Percentiles rank a stretch among this genome's conserved stretches.
Evolutionary conservation across 768 basidiomycete genomes (phyloP).

Genomic region (Xanthoconium purpureum): DNA sequence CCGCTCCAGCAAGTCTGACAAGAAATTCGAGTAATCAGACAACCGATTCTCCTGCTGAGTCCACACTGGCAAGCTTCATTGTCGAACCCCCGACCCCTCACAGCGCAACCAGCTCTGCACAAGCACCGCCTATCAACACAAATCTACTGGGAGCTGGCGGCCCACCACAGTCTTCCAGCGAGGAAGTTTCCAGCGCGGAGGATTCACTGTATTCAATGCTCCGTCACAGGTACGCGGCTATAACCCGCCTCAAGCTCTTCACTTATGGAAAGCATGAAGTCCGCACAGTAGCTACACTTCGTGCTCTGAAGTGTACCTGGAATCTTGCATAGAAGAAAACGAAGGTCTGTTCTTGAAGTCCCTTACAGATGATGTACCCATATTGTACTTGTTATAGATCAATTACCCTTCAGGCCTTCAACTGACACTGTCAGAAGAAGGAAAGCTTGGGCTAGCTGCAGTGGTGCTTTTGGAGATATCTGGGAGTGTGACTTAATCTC

Average conservation of each 20-base stretch:
- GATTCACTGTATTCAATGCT: constrained; percentile 5
- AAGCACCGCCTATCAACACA: neutral
- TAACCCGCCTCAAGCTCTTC: neutral
- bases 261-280: constrained; percentile 4
- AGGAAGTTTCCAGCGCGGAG: neutral
- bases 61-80: neutral
- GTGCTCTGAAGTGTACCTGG: constrained; percentile 5
- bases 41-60: constrained; percentile 8
- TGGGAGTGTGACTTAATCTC: constrained; percentile 23
- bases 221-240: constrained; percentile 6
- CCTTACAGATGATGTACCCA: neutral
- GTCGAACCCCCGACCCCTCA: constrained; percentile 13
- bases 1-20: neutral
- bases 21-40: constrained; percentile 5
- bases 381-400: neutral
- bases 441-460: neutral
- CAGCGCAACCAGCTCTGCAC: neutral
- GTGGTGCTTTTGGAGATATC: constrained; percentile 21
- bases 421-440: constrained; percentile 3
- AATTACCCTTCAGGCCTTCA: constrained; percentile 6
- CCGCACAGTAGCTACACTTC: constrained; percentile 13
- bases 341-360: constrained; percentile 5
- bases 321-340: neutral
- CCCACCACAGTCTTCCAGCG: neutral
- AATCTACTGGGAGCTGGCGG: neutral